Percentiles rank a stretch among this genome's conserved stretches.
Conservation (phyloP, 2,329 filamentous ascomycete genomes). For the Xylaria sp. region DNA sequence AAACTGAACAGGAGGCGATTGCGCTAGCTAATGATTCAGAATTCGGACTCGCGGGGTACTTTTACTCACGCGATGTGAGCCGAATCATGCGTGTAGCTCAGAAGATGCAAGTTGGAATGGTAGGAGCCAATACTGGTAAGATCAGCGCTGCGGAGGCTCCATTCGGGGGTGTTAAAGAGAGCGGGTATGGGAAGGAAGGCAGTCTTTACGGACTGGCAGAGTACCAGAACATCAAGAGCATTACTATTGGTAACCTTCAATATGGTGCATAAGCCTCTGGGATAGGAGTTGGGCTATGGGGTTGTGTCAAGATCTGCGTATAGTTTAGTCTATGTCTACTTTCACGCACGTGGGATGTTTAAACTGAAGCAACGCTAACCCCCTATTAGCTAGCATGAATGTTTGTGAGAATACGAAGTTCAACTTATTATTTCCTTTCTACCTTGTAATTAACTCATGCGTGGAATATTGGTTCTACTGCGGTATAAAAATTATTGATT, state of each 20-base stretch:
- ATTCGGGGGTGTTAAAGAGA: conserved; percentile 81
- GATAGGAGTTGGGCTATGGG: neutral
- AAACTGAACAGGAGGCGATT: conserved; percentile 20
- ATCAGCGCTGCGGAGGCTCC: conserved; percentile 64
- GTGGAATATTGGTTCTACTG: too few species aligned
- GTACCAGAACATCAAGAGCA: conserved; percentile 72
- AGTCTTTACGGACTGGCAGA: conserved; percentile 72
- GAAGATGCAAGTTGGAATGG: conserved; percentile 7
- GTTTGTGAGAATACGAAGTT: too few species aligned
- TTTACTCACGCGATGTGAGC: conserved; percentile 72
- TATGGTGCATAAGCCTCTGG: neutral
- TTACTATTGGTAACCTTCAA: neutral
- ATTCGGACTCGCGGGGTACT: conserved; percentile 75
- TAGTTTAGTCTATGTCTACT: too few species aligned
- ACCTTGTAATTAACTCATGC: too few species aligned
- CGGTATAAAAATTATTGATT: too few species aligned
- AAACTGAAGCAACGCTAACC: too few species aligned
- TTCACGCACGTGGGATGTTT: too few species aligned
- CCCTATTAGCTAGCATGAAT: neutral
- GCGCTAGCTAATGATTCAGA: conserved; percentile 75
- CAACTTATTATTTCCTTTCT: too few species aligned
- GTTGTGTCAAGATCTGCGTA: too few species aligned
- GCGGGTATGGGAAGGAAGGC: conserved; percentile 58
- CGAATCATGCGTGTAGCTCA: conserved; percentile 31
- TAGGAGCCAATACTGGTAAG: conserved; percentile 76